phyloP scores from a whole-genome alignment of 805 yeast genomes.

The Lipomyces yamadae region DNA sequence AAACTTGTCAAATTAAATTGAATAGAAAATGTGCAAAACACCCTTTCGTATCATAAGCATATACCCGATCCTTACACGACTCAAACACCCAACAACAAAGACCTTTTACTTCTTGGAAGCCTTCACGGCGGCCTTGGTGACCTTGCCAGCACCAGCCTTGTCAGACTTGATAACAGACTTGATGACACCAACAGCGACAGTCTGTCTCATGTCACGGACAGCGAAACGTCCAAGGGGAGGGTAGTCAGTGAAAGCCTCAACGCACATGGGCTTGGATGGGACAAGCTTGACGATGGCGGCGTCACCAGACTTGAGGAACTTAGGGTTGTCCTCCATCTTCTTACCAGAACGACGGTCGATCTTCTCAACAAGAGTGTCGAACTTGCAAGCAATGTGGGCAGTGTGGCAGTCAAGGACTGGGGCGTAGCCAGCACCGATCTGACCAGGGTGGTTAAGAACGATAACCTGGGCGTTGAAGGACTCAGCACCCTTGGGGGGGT shows the following conservation, averaged over 20 bases:
- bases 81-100: slow-evolving; percentile 10
- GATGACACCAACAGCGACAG: slow-evolving; percentile 99
- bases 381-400: slow-evolving; percentile 89
- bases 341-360: slow-evolving; percentile 94
- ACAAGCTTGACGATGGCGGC: slow-evolving; percentile 91
- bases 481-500: slow-evolving; percentile 79
- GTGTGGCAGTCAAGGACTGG: slow-evolving; percentile 94
- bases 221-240: slow-evolving; percentile 98
- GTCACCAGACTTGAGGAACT: slow-evolving; percentile 95
- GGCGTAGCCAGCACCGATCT: slow-evolving; percentile 86
- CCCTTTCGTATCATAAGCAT: slow-evolving; percentile 14
- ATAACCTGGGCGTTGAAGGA: slow-evolving; percentile 87
- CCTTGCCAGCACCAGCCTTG: slow-evolving; percentile 86
- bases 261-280: slow-evolving; percentile 91
- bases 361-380: slow-evolving; percentile 78
- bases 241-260: slow-evolving; percentile 91
- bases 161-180: slow-evolving; percentile 89
- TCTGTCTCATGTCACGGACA: slow-evolving; percentile 99
- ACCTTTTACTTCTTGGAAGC: slow-evolving; percentile 69
- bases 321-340: slow-evolving; percentile 85
- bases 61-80: slow-evolving; percentile 16
- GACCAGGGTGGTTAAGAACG: slow-evolving; percentile 91
- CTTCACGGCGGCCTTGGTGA: slow-evolving; percentile 93
- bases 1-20: not conserved
- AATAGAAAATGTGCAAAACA: slow-evolving; percentile 7